A percentile compares a stretch with the other conserved stretches of the same genome.
phyloP scores from a whole-genome alignment of 2,329 filamentous ascomycete species.

The Grosmannia clavigera region DNA sequence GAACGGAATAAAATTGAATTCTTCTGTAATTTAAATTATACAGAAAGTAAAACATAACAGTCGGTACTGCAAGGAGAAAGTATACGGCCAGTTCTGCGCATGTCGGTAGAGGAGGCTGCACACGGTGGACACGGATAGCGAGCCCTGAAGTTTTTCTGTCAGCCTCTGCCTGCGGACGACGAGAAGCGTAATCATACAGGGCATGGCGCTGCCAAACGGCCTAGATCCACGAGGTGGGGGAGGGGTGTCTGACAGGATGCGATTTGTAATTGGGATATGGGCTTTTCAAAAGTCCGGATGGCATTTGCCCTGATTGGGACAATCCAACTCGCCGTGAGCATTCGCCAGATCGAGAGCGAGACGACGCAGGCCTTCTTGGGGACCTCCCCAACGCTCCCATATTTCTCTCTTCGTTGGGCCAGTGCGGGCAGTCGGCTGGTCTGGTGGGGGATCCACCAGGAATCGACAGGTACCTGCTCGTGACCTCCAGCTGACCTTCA shows the following conservation, averaged over 20 bases:
- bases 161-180: no score
- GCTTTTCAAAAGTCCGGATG: conserved; percentile 6
- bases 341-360: background rate
- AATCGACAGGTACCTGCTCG: background rate
- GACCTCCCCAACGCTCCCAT: background rate
- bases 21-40: no score
- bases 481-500: background rate
- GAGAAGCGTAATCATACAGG: no score
- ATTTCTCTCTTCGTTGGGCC: background rate
- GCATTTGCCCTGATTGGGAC: conserved; percentile 10
- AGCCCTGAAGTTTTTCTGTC: no score
- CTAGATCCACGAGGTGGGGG: no score
- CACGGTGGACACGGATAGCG: no score
- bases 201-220: no score
- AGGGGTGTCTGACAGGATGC: background rate
- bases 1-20: conserved; percentile 1
- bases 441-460: background rate
- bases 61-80: no score
- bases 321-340: background rate
- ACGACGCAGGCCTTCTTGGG: background rate
- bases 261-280: background rate
- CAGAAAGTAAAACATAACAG: no score
- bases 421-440: background rate
- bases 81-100: no score
- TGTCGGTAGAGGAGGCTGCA: no score